Base-by-base conservation (phyloP, 2,329 filamentous ascomycete species). In the Sporothrix pseudoabietina region DNA sequence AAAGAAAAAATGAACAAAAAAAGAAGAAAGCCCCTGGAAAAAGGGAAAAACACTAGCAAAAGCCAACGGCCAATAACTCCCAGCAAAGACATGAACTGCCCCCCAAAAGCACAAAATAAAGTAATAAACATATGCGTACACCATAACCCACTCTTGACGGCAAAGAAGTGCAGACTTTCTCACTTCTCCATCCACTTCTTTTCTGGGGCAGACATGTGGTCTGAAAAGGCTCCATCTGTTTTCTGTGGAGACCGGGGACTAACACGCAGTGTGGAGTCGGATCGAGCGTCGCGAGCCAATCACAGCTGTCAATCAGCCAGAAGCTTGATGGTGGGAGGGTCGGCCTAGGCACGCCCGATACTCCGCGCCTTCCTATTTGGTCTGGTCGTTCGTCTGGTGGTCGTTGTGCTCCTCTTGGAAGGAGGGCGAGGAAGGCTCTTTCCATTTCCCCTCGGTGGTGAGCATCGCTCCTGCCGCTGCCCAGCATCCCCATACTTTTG, bases 341-440 rank as follows among this genome's bases (percentile, higher is more conserved):
- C 65, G 26, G 44, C 35, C n/a, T 19, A 35, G 66, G 47, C 14
- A 54, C 19, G 66, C 30, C 47, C 66, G 66, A 55, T 55, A 69
- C 49, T 69, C 66, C 66, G 66, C 66, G 44, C 65, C 65, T 68
- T 68, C 65, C 44, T 68, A 2, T 68, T 68, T 8, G 44, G 63
- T 47, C 32, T 66, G 65, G 19, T n/a, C 32, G 57, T 68, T 8
- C 26, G 63, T 47, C 32, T 66, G 65, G 19, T n/a, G 49, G 57
- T 16, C 4, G 10, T 16, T 22, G 10, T 3, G 16, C 49, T 26
- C 22, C 32, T 61, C 19, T 49, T 49, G 26, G 52, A 26, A 55
- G 52, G 49, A 49, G 49, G 49, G 49, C 7, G 26, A 41, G 10
- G 61, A 26, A 47, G 35, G 22, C 61, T 39, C 44, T 16, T 54